These are phyloP conservation scores for Pleoardoris graminearum DNA, from an alignment of 2,329 filamentous ascomycete species.

Conservation along the genomic window DNA sequence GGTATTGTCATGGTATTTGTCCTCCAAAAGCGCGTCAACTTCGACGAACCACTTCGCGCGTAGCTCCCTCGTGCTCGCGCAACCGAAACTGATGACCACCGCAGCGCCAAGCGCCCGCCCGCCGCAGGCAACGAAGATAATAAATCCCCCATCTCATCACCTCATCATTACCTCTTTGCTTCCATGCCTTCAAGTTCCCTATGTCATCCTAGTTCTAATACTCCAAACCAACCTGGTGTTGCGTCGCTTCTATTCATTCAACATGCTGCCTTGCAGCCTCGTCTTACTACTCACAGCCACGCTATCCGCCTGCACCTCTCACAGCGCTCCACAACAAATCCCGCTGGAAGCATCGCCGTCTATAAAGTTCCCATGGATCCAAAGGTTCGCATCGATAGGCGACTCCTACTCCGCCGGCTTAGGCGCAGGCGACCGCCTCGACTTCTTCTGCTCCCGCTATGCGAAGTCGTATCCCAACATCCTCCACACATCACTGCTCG, in stretches of 20 bases:
- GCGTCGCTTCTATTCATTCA: neutral
- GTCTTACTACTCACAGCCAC: slow-evolving; percentile 5
- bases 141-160: neutral
- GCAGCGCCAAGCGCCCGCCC: slow-evolving; percentile 8
- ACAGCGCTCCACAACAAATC: slow-evolving; percentile 9
- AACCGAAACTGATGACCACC: slow-evolving; percentile 18
- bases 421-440: slow-evolving; percentile 29
- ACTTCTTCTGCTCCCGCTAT: slow-evolving; percentile 37
- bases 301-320: neutral
- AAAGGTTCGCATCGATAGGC: slow-evolving; percentile 33
- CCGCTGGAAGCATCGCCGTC: neutral
- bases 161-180: neutral
- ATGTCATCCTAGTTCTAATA: neutral
- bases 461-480: slow-evolving; percentile 32
- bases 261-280: slow-evolving; percentile 4
- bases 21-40: no score
- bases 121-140: slow-evolving; percentile 14
- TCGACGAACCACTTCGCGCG: slow-evolving; percentile 9
- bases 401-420: slow-evolving; percentile 40
- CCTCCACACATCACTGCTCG: slow-evolving; percentile 23
- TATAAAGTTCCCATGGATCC: slow-evolving; percentile 24
- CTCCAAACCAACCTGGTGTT: slow-evolving; percentile 6
- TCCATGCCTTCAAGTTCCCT: neutral
- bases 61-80: slow-evolving; percentile 18
- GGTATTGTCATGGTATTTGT: no score